Base-by-base conservation (phyloP, 306 rosid species). In the Arachis stenosperma region DNA sequence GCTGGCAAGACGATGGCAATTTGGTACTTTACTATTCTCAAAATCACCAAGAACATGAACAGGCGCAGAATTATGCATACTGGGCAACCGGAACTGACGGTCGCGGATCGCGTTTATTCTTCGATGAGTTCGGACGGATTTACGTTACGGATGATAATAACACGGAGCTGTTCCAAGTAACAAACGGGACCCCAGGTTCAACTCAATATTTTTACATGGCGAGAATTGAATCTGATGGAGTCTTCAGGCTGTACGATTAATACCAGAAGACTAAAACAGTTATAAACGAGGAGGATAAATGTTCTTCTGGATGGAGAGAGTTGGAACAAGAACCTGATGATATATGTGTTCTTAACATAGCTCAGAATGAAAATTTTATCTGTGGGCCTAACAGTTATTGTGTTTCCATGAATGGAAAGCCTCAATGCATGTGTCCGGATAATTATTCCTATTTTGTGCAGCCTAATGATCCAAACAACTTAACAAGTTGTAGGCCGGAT, bases 401-500 rank as follows among this genome's bases (percentile, higher is more conserved):
- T 12, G 3, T 10, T 46, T 46, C 50, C 73, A 8, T 5, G 6
- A 15, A 15, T 9, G 53, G 36, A 7, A 62, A 50, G 22, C n/a
- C 11, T 46, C 13, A 46, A 9, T 46, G 51, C 4, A 8, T 9
- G 51, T 46, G 51, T 11, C 51, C 51, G 3, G n/a, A 46, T 7
- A 10, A 46, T 10, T 46, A 46, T 46, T 46, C 51, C 11, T 4
- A 1, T 9, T 46, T 46, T 46, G 11, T 8, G 4, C 51, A 7
- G 13, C 13, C 51, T 12, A 10, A 10, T 46, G 51, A 46, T n/a
- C 69, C 42, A 7, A 48, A 68, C 12, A 54, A 81, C 54, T 70
- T 64, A 6, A 39, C 22, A 5, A 70, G 77, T 9, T 84, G 88
- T 55, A 78, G 64, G 30, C 86, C 82, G 41, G 67, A 82, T 51